Evolutionary conservation across 2,329 filamentous ascomycete genomes (phyloP).

Genomic region (Trichophyton rubrum): DNA sequence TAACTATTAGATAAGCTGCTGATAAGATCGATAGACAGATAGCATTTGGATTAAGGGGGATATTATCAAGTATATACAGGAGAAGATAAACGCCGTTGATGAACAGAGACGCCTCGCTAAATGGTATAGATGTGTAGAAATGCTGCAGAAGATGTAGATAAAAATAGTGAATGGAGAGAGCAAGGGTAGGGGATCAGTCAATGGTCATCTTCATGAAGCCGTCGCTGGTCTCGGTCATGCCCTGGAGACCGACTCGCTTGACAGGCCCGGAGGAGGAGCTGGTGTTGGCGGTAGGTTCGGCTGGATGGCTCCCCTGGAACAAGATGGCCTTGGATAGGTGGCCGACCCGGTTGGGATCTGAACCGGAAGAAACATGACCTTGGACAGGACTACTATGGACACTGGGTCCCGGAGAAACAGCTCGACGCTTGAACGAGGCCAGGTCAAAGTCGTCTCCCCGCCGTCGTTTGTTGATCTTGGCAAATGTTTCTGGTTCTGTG

Average conservation of each 20-base stretch:
- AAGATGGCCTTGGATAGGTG: constrained; percentile 22
- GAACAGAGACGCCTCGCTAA: neutral
- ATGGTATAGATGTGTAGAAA: neutral
- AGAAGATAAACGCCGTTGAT: neutral
- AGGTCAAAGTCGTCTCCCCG: constrained; percentile 82
- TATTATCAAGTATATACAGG: neutral
- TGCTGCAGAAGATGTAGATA: neutral
- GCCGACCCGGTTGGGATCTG: constrained; percentile 3
- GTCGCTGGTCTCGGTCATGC: constrained; percentile 92
- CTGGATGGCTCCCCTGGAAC: constrained; percentile 8
- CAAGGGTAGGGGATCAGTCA: constrained; percentile 47
- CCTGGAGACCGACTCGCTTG: constrained; percentile 66
- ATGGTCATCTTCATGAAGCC: constrained; percentile 96
- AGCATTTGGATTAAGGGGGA: neutral
- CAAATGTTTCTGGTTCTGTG: neutral
- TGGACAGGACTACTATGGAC: constrained; percentile 65
- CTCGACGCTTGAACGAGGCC: constrained; percentile 74
- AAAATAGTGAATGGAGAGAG: neutral
- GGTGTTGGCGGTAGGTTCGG: constrained; percentile 18
- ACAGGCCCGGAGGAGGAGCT: constrained; percentile 39
- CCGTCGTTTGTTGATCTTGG: constrained; percentile 47
- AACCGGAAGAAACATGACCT: constrained; percentile 29
- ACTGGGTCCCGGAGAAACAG: constrained; percentile 83
- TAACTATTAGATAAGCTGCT: neutral
- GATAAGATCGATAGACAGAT: neutral